Percentiles rank a stretch among this genome's conserved stretches.
Evolutionary conservation across 2,329 filamentous ascomycete genomes (phyloP).

Genomic region (Alternaria longipes): DNA sequence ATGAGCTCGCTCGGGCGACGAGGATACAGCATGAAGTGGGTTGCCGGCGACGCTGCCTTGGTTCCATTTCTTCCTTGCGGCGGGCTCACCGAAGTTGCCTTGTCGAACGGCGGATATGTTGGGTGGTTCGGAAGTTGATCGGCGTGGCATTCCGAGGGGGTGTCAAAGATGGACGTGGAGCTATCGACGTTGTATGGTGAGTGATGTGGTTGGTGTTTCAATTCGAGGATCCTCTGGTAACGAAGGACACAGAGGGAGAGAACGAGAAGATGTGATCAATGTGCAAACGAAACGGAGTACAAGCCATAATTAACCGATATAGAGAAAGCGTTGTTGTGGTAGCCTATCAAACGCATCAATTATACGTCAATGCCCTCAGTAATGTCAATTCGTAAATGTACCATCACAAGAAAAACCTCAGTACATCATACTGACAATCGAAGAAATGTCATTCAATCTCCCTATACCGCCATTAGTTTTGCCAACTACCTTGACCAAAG

Average conservation of each 20-base stretch:
- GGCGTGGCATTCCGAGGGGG: not conserved
- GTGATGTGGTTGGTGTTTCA: not conserved
- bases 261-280: not conserved
- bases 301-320: not conserved
- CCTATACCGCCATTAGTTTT: conserved; percentile 1
- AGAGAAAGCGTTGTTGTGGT: not conserved
- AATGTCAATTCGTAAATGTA: not conserved
- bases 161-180: not conserved
- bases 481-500: not conserved
- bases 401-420: not conserved
- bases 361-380: not conserved
- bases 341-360: not conserved
- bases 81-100: not conserved
- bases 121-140: not conserved
- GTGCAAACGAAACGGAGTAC: not conserved
- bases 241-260: not conserved
- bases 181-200: too few relatives aligned
- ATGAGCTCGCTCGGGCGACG: not conserved
- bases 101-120: not conserved
- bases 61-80: not conserved
- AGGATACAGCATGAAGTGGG: not conserved
- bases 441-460: not conserved
- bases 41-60: not conserved
- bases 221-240: not conserved
- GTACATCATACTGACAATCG: not conserved